Evolutionary conservation across 1,284 basidiomycete species (phyloP).

Genomic region (Somion occarium): DNA sequence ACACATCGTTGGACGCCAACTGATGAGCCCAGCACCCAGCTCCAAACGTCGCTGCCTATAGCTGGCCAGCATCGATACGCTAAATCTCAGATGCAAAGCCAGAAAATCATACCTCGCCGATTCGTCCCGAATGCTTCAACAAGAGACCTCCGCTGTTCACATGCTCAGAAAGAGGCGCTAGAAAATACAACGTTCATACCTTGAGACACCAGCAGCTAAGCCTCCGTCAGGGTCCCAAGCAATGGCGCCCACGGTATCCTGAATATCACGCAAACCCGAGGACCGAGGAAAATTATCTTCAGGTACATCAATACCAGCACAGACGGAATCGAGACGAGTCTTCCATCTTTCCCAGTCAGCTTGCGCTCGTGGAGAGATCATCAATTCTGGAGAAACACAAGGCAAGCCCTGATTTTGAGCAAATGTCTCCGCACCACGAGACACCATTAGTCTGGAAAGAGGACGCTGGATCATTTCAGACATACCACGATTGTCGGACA

Average conservation of each 20-base stretch:
- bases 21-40: slow-evolving; percentile 65
- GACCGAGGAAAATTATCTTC: slow-evolving; percentile 3
- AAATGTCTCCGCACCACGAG: slow-evolving; percentile 49
- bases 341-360: slow-evolving; percentile 64
- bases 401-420: slow-evolving; percentile 28
- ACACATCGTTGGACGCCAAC: background rate
- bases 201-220: slow-evolving; percentile 70
- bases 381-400: slow-evolving; percentile 35
- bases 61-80: slow-evolving; percentile 4
- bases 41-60: slow-evolving; percentile 56
- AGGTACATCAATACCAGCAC: background rate
- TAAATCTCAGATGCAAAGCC: background rate
- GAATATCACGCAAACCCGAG: slow-evolving; percentile 18
- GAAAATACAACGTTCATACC: slow-evolving; percentile 33
- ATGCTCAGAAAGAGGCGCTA: slow-evolving; percentile 3
- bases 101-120: slow-evolving; percentile 53
- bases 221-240: slow-evolving; percentile 39
- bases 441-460: slow-evolving; percentile 44
- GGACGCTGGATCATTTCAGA: slow-evolving; percentile 12
- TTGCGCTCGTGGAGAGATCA: slow-evolving; percentile 45
- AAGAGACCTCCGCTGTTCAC: slow-evolving; percentile 61
- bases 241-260: slow-evolving; percentile 77
- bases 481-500: background rate
- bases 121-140: slow-evolving; percentile 62
- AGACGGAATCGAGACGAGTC: slow-evolving; percentile 29